phyloP scores from a whole-genome alignment of 2,329 filamentous ascomycete genomes.

The Leptographium wingfieldii region DNA sequence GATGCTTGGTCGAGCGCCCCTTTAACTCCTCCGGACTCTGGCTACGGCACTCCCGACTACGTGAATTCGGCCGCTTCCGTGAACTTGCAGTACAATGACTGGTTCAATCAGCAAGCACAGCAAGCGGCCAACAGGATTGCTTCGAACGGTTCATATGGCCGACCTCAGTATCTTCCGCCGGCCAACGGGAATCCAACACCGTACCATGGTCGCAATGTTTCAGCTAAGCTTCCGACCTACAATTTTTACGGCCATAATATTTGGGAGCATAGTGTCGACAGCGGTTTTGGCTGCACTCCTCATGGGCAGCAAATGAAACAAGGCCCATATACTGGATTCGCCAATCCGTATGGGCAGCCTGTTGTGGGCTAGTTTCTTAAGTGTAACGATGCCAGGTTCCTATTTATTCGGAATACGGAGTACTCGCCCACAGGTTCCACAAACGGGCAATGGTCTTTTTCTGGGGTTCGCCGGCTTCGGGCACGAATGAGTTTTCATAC shows the following conservation, averaged over 20 bases:
- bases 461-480: too few species aligned
- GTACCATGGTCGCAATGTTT: slow-evolving; percentile 31
- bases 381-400: not conserved
- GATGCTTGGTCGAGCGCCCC: slow-evolving; percentile 30
- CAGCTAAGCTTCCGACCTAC: slow-evolving; percentile 25
- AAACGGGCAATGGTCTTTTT: not conserved
- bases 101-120: slow-evolving; percentile 34
- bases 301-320: slow-evolving; percentile 30
- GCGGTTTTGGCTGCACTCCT: slow-evolving; percentile 32
- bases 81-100: slow-evolving; percentile 45
- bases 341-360: slow-evolving; percentile 38
- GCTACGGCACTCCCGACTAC: slow-evolving; percentile 49
- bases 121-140: slow-evolving; percentile 27
- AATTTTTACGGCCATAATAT: slow-evolving; percentile 33
- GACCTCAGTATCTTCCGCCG: slow-evolving; percentile 4
- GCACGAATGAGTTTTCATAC: too few species aligned
- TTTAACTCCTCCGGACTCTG: slow-evolving; percentile 47
- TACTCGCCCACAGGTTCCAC: not conserved
- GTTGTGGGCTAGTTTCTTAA: slow-evolving; percentile 32
- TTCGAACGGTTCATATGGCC: slow-evolving; percentile 18
- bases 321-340: slow-evolving; percentile 30
- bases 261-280: slow-evolving; percentile 38
- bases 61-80: slow-evolving; percentile 40
- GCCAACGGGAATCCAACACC: slow-evolving; percentile 17
- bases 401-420: not conserved